phyloP scores from a whole-genome alignment of 2,329 filamentous ascomycete genomes.

The Bipolaris oryzae region DNA sequence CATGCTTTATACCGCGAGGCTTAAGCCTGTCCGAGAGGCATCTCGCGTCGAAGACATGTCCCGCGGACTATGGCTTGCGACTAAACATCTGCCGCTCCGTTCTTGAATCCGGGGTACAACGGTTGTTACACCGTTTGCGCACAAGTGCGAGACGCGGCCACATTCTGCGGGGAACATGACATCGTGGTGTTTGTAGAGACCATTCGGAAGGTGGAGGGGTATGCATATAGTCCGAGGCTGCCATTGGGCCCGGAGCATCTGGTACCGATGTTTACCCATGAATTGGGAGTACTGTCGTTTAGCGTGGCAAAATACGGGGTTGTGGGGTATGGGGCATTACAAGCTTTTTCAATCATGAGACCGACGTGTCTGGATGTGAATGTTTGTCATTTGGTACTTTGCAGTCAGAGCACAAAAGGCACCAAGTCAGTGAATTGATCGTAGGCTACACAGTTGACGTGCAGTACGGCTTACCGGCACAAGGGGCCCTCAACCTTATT shows the following conservation, averaged over 20 bases:
- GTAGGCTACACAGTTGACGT: neutral
- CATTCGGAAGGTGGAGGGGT: conserved; percentile 6
- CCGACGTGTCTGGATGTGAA: neutral
- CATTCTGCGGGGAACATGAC: conserved; percentile 13
- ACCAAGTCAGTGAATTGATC: neutral
- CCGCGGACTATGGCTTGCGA: neutral
- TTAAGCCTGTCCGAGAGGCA: neutral
- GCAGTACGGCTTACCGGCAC: neutral
- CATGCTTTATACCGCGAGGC: conserved; percentile 13
- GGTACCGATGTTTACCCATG: conserved; percentile 7
- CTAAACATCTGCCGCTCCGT: conserved; percentile 12
- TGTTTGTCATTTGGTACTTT: neutral
- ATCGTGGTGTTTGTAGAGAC: conserved; percentile 6
- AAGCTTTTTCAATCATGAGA: conserved; percentile 2
- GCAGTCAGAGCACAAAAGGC: neutral
- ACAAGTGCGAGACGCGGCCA: conserved; percentile 8
- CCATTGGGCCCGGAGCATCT: conserved; percentile 2
- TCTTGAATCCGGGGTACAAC: conserved; percentile 11
- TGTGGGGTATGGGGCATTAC: conserved; percentile 14
- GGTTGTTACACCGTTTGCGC: conserved; percentile 3
- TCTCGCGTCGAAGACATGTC: neutral
- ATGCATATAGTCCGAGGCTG: neutral
- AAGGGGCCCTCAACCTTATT: neutral
- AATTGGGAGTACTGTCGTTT: neutral
- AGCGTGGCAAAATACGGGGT: conserved; percentile 7